phyloP scores from a whole-genome alignment of 768 basidiomycete species.

The Termitomyces sp. region DNA sequence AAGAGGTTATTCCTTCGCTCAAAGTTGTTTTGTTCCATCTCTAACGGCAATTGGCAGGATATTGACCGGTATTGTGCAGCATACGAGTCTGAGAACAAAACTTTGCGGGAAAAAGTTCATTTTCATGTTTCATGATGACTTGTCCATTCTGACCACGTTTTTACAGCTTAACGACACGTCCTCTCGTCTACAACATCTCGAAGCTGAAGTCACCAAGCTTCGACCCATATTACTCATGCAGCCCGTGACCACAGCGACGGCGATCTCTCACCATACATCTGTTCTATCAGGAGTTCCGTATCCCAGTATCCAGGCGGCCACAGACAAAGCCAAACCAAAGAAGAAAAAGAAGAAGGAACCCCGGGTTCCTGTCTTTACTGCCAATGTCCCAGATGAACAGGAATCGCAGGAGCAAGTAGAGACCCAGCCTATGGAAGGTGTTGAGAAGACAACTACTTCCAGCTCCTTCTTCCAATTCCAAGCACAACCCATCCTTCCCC shows the following conservation, averaged over 20 bases:
- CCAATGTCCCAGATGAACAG: slow-evolving; percentile 8
- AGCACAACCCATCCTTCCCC: slow-evolving; percentile 13
- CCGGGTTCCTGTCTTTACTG: slow-evolving; percentile 17
- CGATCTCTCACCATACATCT: slow-evolving; percentile 21
- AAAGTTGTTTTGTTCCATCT: neutral
- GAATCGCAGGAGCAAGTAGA: slow-evolving; percentile 9
- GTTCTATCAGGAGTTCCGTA: slow-evolving; percentile 25
- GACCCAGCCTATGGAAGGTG: slow-evolving; percentile 11
- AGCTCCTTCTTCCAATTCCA: slow-evolving; percentile 23
- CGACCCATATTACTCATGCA: slow-evolving; percentile 71
- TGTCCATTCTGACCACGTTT: slow-evolving; percentile 2
- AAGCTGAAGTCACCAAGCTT: slow-evolving; percentile 62
- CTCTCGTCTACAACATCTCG: slow-evolving; percentile 50
- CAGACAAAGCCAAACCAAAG: slow-evolving; percentile 25
- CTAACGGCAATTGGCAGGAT: slow-evolving; percentile 40
- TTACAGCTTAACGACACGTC: slow-evolving; percentile 59
- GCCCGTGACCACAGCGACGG: slow-evolving; percentile 33
- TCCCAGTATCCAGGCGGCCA: slow-evolving; percentile 21
- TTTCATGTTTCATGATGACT: neutral
- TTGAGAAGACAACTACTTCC: slow-evolving; percentile 10
- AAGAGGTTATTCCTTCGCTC: slow-evolving; percentile 13
- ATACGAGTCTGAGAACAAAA: slow-evolving; percentile 61
- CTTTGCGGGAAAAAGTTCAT: slow-evolving; percentile 59
- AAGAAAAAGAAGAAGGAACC: slow-evolving; percentile 22
- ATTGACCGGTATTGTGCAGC: slow-evolving; percentile 47